A percentile compares a stretch with the other conserved stretches of the same genome.
phyloP scores from a whole-genome alignment of 1,139 yeast species.

The Suhomyces wounanorum region DNA sequence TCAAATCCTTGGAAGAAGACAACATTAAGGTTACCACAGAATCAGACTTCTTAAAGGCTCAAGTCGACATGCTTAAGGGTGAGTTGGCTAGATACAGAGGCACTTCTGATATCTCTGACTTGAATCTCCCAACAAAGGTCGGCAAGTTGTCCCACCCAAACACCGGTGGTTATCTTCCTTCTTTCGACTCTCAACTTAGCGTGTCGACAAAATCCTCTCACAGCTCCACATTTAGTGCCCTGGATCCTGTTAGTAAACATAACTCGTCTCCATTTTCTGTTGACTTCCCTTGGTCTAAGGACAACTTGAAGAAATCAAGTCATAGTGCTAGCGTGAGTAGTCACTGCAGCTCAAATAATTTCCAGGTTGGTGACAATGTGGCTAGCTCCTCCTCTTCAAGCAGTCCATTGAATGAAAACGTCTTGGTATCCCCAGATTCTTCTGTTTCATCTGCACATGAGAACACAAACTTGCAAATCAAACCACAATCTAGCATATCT shows the following conservation, averaged over 20 bases:
- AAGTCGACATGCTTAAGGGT: constrained; percentile 70
- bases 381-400: constrained; percentile 35
- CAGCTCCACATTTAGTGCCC: constrained; percentile 7
- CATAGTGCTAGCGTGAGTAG: constrained; percentile 10
- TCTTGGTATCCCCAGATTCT: constrained; percentile 40
- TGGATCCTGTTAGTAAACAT: constrained; percentile 1
- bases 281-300: constrained; percentile 41
- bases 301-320: constrained; percentile 19
- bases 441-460: constrained; percentile 22
- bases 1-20: constrained; percentile 67
- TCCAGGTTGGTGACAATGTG: constrained; percentile 34
- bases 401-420: constrained; percentile 45
- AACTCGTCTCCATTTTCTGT: constrained; percentile 19
- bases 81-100: constrained; percentile 72
- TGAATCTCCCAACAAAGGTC: constrained; percentile 36
- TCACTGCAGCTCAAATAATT: constrained; percentile 10
- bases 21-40: constrained; percentile 66
- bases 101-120: constrained; percentile 37
- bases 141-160: constrained; percentile 34
- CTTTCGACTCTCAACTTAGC: constrained; percentile 17
- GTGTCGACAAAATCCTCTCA: constrained; percentile 17
- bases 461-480: constrained; percentile 11
- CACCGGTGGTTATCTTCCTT: constrained; percentile 22
- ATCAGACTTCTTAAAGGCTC: constrained; percentile 70
- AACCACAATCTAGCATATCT: constrained; percentile 18